phyloP scores from a whole-genome alignment of 78 protist species.

The Tieghemostelium lacteum region DNA sequence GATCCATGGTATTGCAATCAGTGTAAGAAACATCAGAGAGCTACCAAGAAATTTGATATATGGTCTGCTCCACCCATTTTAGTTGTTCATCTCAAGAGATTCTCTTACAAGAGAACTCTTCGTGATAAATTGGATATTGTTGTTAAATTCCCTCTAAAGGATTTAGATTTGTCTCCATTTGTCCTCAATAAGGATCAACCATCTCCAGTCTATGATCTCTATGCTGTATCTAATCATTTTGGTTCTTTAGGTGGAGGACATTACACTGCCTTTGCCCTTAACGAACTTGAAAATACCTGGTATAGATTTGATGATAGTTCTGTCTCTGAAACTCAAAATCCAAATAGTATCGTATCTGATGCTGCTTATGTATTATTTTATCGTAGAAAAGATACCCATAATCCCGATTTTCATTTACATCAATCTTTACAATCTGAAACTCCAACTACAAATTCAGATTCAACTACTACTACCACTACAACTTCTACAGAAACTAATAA shows the following conservation, averaged over 20 bases:
- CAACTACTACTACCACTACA: not conserved
- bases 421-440: not conserved
- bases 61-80: conserved; percentile 93
- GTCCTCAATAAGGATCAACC: conserved; percentile 29
- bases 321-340: conserved; percentile 7
- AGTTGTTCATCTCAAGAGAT: conserved; percentile 96
- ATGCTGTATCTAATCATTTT: conserved; percentile 93
- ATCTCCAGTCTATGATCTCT: conserved; percentile 87
- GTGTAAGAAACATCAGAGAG: conserved; percentile 80
- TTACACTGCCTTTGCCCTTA: conserved; percentile 94
- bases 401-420: not conserved
- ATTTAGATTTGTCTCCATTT: conserved; percentile 78
- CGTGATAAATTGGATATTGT: conserved; percentile 87
- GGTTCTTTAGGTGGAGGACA: conserved; percentile 96
- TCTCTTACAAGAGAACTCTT: conserved; percentile 47
- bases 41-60: conserved; percentile 89
- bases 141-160: conserved; percentile 89
- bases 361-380: conserved; percentile 93
- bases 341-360: conserved; percentile 6
- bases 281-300: conserved; percentile 83
- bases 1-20: conserved; percentile 89
- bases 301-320: conserved; percentile 80
- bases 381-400: conserved; percentile 38
- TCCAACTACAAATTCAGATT: not conserved
- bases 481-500: not conserved